Percentiles rank a stretch among this genome's conserved stretches.
phyloP scores from a whole-genome alignment of 441 rosid species.

The Syzygium malaccense region DNA sequence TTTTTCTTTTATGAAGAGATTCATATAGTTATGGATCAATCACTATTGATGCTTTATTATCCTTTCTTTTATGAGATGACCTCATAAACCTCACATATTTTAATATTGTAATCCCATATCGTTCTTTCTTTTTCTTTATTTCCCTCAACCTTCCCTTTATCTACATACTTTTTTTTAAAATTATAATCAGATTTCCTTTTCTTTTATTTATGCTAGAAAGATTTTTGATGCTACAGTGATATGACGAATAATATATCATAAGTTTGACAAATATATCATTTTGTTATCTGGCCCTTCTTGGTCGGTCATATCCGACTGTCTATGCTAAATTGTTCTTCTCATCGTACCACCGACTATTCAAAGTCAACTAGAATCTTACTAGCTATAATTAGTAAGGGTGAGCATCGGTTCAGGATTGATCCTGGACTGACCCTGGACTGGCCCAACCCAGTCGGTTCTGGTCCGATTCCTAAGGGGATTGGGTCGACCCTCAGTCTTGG shows the following conservation, averaged over 20 bases:
- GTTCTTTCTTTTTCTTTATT: too few species aligned
- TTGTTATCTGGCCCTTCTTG: neutral
- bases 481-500: too few species aligned
- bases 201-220: neutral
- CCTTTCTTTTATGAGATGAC: too few species aligned
- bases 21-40: neutral
- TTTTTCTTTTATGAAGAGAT: neutral
- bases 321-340: neutral
- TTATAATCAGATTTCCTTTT: neutral
- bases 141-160: neutral
- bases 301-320: too few species aligned
- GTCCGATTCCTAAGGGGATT: too few species aligned
- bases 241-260: too few species aligned
- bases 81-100: neutral
- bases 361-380: too few species aligned
- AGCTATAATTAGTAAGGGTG: too few species aligned
- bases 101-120: neutral
- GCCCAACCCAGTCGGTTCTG: too few species aligned
- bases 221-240: neutral
- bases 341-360: neutral
- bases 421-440: too few species aligned
- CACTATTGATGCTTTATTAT: neutral
- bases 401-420: too few species aligned
- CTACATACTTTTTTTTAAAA: neutral
- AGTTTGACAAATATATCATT: too few species aligned